Base-by-base conservation (phyloP, 1,284 basidiomycete species). In the Quambalaria eucalypti region DNA sequence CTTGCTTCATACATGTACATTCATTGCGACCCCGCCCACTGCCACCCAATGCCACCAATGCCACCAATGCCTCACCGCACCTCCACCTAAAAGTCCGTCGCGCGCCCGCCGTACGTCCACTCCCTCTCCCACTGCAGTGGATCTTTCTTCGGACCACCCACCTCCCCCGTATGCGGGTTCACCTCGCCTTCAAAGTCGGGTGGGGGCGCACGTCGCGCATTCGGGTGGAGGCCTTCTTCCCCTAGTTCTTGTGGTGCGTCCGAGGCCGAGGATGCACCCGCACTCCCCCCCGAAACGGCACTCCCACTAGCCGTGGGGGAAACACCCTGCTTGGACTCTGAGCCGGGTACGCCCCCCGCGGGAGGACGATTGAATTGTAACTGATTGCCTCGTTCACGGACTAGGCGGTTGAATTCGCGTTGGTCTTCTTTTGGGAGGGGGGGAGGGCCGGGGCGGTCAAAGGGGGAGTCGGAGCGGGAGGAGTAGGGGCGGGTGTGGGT, bases 71-170 rank as follows among this genome's bases (percentile, higher is more conserved):
- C n/a, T n/a, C n/a, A n/a, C n/a, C n/a, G n/a, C n/a, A n/a, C n/a
- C n/a, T n/a, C n/a, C n/a, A n/a, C n/a, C n/a, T n/a, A 74, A 52
- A 72, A 75, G 49, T 75, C 73, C 16, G 68, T 69, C 1, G 71
- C 69, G 25, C 74, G 61, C 0, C 75, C 75, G 14, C 69, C 74
- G 47, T 68, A 76, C 2, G 68, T 66, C 74, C 74, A 76, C 42
- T 76, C 75, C 44, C 62, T 60, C 30, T 68, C 61, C 63, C 73
- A 74, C 28, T 58, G 71, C 54, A 82, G 76, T 19, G 81, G 81
- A 64, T 82, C 81, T 19, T 76, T 75, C 71, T 82, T 82, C 1
- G 81, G 81, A 0, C 81, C 81, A 0, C 81, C 81, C 7, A 78
- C 62, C 64, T 82, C 81, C 16, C 81, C 81, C 29, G 81, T 82